Percentiles rank a stretch among this genome's conserved stretches.
Evolutionary conservation across 768 basidiomycete genomes (phyloP).

Genomic region (Antrodiella citrinella): DNA sequence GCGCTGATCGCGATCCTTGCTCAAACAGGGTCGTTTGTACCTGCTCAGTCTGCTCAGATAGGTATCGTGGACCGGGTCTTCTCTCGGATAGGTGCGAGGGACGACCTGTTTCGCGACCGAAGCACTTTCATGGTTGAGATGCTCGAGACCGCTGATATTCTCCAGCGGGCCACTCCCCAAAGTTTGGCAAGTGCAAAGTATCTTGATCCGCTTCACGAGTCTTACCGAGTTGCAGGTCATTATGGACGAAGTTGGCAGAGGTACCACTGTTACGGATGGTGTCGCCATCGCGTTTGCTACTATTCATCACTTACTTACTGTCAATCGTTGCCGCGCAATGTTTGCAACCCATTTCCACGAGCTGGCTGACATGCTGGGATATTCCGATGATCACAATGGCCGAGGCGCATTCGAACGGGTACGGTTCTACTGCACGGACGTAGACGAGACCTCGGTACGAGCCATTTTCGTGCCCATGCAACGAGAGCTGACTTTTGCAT

Average conservation of each 20-base stretch:
- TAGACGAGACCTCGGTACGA: conserved; percentile 69
- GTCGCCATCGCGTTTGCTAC: conserved; percentile 91
- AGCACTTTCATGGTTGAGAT: conserved; percentile 99
- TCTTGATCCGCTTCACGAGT: not conserved
- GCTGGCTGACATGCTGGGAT: conserved; percentile 75
- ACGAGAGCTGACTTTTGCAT: too few species aligned
- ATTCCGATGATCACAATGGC: conserved; percentile 34
- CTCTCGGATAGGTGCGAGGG: conserved; percentile 91
- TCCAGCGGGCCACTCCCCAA: conserved; percentile 69
- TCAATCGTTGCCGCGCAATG: conserved; percentile 72
- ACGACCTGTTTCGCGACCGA: conserved; percentile 87
- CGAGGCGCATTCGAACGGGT: conserved; percentile 49
- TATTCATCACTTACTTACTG: conserved; percentile 67
- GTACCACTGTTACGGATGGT: conserved; percentile 89
- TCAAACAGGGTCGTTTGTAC: conserved; percentile 90
- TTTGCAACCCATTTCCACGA: conserved; percentile 99
- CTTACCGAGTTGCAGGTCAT: conserved; percentile 56
- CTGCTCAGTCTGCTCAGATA: conserved; percentile 70
- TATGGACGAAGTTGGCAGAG: conserved; percentile 99
- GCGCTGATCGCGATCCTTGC: conserved; percentile 87
- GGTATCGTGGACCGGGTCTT: conserved; percentile 90
- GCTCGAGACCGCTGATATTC: conserved; percentile 89
- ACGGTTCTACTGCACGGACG: conserved; percentile 84
- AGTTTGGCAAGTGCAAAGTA: conserved; percentile 57
- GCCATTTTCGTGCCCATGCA: too few species aligned